phyloP scores from a whole-genome alignment of 768 basidiomycete species.

The Mycena metata region DNA sequence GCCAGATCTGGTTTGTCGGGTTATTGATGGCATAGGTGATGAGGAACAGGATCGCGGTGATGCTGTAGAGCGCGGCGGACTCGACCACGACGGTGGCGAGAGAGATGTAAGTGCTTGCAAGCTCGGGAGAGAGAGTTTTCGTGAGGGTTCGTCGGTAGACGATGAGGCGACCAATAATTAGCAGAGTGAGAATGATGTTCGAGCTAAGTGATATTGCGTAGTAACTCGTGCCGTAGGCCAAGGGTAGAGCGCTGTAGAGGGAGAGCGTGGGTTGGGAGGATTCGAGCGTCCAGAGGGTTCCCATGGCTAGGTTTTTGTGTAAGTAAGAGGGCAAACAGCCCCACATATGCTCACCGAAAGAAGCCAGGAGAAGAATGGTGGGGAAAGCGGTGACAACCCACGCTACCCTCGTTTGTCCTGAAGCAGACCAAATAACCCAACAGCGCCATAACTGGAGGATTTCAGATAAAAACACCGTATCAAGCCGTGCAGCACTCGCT shows the following conservation, averaged over 20 bases:
- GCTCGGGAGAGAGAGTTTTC: conserved; percentile 48
- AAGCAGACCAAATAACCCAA: conserved; percentile 60
- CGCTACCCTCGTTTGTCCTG: conserved; percentile 46
- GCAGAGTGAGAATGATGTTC: conserved; percentile 57
- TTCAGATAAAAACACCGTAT: too few species aligned
- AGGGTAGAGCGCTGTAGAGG: conserved; percentile 52
- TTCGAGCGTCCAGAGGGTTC: conserved; percentile 58
- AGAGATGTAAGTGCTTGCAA: conserved; percentile 54
- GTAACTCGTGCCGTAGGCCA: conserved; percentile 55
- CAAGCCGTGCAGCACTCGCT: too few species aligned
- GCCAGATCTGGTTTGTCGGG: conserved; percentile 57
- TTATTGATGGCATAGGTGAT: conserved; percentile 55
- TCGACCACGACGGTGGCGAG: conserved; percentile 57
- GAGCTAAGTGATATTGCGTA: conserved; percentile 55
- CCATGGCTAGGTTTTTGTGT: conserved; percentile 47
- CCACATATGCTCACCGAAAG: conserved; percentile 52
- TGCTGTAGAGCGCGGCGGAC: conserved; percentile 59
- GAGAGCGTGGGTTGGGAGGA: conserved; percentile 58
- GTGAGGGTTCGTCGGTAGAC: conserved; percentile 49
- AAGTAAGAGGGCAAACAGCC: too few species aligned
- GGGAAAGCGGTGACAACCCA: conserved; percentile 54
- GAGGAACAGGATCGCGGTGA: conserved; percentile 56
- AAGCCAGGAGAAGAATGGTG: conserved; percentile 51
- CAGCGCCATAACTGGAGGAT: conserved; percentile 58
- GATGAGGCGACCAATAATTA: conserved; percentile 53